Conservation (phyloP, 2,329 filamentous ascomycete genomes). For the Magnaporthiopsis incrustans region DNA sequence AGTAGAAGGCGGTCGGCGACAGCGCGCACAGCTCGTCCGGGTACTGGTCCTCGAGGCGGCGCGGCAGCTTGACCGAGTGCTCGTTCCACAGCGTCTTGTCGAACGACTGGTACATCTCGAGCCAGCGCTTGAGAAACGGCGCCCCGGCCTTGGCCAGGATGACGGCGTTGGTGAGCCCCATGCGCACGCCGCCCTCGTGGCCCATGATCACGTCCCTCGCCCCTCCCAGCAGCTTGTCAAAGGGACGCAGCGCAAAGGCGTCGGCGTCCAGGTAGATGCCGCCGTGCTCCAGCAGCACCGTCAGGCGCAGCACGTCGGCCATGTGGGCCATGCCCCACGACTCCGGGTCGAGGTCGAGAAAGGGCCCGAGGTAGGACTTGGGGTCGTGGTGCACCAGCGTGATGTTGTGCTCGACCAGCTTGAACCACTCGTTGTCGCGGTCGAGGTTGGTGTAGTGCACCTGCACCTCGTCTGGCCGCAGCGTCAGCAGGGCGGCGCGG, state of each 20-base stretch:
- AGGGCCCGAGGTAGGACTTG: slow-evolving; percentile 9
- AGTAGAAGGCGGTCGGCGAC: slow-evolving; percentile 28
- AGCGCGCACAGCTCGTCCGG: slow-evolving; percentile 26
- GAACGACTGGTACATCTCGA: slow-evolving; percentile 23
- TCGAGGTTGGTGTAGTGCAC: slow-evolving; percentile 31
- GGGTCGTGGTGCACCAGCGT: slow-evolving; percentile 27
- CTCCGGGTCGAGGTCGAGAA: slow-evolving; percentile 2
- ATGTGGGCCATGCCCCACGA: slow-evolving; percentile 24
- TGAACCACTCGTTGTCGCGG: slow-evolving; percentile 27
- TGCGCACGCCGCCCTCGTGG: slow-evolving; percentile 29
- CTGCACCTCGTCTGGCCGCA: slow-evolving; percentile 25
- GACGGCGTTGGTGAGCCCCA: slow-evolving; percentile 29
- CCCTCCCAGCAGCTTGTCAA: slow-evolving; percentile 21
- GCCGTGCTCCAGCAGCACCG: slow-evolving; percentile 24
- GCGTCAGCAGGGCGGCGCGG: slow-evolving; percentile 26
- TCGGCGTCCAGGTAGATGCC: slow-evolving; percentile 30
- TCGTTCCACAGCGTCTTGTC: slow-evolving; percentile 28
- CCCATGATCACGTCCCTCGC: slow-evolving; percentile 24
- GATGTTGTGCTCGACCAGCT: slow-evolving; percentile 23
- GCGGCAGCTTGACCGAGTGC: slow-evolving; percentile 27
- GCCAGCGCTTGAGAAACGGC: slow-evolving; percentile 26
- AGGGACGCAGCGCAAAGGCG: slow-evolving; percentile 25
- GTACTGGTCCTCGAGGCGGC: slow-evolving; percentile 19
- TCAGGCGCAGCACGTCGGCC: slow-evolving; percentile 27
- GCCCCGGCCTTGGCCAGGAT: slow-evolving; percentile 24